These are phyloP conservation scores for Drechslera avenae DNA, from an alignment of 2,329 filamentous ascomycete species.

Conservation along the genomic window DNA sequence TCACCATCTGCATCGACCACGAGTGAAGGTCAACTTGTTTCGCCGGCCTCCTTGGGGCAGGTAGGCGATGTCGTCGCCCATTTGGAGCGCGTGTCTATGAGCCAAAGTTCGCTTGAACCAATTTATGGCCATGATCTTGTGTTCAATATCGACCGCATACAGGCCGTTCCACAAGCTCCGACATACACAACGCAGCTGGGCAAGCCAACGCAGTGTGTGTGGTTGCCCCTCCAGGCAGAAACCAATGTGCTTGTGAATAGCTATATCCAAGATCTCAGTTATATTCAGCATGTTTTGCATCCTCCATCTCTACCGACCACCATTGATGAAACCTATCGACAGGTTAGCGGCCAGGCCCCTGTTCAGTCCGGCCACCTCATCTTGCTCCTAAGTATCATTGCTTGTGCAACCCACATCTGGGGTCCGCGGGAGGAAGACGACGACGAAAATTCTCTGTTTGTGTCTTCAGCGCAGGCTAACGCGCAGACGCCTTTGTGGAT, in stretches of 20 bases:
- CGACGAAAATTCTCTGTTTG: background rate
- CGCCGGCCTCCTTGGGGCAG: no score
- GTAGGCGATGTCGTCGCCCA: background rate
- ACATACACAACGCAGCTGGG: background rate
- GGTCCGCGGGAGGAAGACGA: background rate
- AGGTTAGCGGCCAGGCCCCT: background rate
- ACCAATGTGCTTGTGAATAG: slow-evolving; percentile 40
- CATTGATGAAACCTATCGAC: background rate
- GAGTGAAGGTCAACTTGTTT: slow-evolving; percentile 46
- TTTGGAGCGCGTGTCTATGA: background rate
- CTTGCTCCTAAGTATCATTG: background rate
- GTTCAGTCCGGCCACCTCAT: background rate
- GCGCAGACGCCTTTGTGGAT: slow-evolving; percentile 31
- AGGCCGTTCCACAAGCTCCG: background rate
- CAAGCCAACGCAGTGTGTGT: background rate
- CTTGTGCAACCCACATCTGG: background rate
- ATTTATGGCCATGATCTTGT: background rate
- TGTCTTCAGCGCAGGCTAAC: background rate
- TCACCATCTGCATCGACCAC: no score
- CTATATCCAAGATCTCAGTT: slow-evolving; percentile 41
- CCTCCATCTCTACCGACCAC: slow-evolving; percentile 32
- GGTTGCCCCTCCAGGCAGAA: slow-evolving; percentile 39
- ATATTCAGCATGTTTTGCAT: slow-evolving; percentile 46
- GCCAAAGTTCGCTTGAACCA: slow-evolving; percentile 1
- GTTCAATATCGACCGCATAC: background rate